Evolutionary conservation across 768 basidiomycete genomes (phyloP).

Genomic region (Psilocybe sp.): DNA sequence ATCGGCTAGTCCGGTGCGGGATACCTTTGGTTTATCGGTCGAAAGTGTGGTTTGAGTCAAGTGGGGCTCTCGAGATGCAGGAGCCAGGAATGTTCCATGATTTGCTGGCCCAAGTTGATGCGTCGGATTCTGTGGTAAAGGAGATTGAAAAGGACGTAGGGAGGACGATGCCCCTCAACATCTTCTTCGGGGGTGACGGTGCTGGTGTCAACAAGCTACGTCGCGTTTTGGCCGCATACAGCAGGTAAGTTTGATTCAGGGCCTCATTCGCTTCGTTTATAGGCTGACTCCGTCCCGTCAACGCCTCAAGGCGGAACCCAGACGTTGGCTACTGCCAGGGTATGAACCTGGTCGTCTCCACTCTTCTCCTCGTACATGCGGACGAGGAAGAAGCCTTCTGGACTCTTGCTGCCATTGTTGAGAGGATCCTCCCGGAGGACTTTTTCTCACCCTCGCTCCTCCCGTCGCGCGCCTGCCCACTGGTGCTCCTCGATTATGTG

Average conservation of each 20-base stretch:
- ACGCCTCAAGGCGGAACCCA: slow-evolving; percentile 71
- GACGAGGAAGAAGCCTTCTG: slow-evolving; percentile 98
- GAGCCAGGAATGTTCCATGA: slow-evolving; percentile 92
- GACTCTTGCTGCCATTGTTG: slow-evolving; percentile 87
- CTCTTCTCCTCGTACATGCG: slow-evolving; percentile 86
- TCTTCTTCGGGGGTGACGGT: slow-evolving; percentile 97
- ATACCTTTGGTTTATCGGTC: slow-evolving; percentile 87
- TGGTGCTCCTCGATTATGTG: slow-evolving; percentile 87
- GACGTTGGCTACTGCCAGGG: slow-evolving; percentile 93
- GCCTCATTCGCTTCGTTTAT: neutral
- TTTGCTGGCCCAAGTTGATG: slow-evolving; percentile 55
- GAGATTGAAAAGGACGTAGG: slow-evolving; percentile 98
- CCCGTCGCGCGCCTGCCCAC: slow-evolving; percentile 90
- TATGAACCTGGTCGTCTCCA: slow-evolving; percentile 95
- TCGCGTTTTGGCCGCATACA: slow-evolving; percentile 88
- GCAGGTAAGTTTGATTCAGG: slow-evolving; percentile 56
- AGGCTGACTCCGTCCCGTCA: slow-evolving; percentile 1
- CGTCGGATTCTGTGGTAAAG: slow-evolving; percentile 44
- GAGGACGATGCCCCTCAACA: slow-evolving; percentile 88
- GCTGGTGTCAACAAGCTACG: slow-evolving; percentile 90
- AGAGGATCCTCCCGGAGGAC: slow-evolving; percentile 83
- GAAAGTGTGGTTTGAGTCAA: slow-evolving; percentile 92
- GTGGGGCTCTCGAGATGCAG: slow-evolving; percentile 86
- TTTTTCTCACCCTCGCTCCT: slow-evolving; percentile 93
- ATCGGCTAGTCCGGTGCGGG: slow-evolving; percentile 75